Base-by-base conservation (phyloP, 352 stramenopile genomes). In the Phytophthora sp. region DNA sequence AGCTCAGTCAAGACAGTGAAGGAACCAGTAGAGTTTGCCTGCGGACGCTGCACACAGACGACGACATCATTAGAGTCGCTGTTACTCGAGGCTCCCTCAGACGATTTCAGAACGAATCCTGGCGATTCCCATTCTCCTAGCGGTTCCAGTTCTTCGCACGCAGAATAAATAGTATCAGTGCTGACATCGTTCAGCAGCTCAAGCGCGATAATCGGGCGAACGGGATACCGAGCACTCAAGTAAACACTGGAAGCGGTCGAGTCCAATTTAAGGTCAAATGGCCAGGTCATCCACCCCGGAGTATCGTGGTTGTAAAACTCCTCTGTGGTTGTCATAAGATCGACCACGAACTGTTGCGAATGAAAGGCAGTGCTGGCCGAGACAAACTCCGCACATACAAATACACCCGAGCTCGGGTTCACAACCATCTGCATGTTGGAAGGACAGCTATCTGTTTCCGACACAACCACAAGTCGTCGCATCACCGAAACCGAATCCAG, bases 301-400 rank as follows among this genome's bases (percentile, higher is more conserved):
- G 34, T 70, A 3, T 82, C 70, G 65, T 81, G 73, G 52, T 77
- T 81, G 67, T 86, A 83, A 46, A 79, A 75, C 4, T 51, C 59
- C 44, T 80, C 67, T 24, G 45, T 66, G 1, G 76, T 75, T 20
- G 76, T 79, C 50, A 72, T 69, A 44, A 85, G 38, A 50, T 85
- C 76, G 3, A 75, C 75, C 30, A 86, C 61, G 31, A 78, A 86
- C 48, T 80, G 69, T 12, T 72, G 50, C 0, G 53, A 62, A 7
- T 55, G n/a, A 12, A 76, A 60, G 4, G 63, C 55, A 3, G 49
- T 24, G 3, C 30, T 66, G 1, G 66, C 56, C 11, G 62, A 42
- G 9, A 59, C 45, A 34, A 54, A 77, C 11, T 66, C 50, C 8
- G 30, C 57, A 32, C 75, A 84, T 4, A 84, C 62, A n/a, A 74